These are phyloP conservation scores for Ascosphaera apis DNA, from an alignment of 2,329 filamentous ascomycete genomes.

Conservation along the genomic window DNA sequence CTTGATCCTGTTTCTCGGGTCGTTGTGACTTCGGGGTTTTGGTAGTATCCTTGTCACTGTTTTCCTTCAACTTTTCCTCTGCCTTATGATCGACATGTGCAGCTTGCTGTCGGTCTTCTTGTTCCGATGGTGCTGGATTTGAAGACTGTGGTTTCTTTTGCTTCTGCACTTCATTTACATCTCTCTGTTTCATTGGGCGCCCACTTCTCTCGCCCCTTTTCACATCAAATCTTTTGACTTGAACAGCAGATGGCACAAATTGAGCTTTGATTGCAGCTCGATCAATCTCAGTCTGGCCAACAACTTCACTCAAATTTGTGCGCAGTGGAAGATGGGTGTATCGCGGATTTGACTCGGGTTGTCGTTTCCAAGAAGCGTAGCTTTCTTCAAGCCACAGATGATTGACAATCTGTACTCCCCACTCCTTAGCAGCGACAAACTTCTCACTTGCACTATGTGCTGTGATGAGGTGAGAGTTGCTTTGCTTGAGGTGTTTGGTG, in stretches of 20 bases:
- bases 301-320: conserved; percentile 80
- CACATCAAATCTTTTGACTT: background rate
- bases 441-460: conserved; percentile 81
- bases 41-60: conserved; percentile 12
- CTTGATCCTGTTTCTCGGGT: conserved; percentile 40
- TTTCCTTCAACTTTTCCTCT: too few species aligned
- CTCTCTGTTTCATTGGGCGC: background rate
- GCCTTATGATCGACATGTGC: conserved; percentile 11
- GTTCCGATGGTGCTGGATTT: conserved; percentile 4
- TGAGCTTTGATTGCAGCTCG: conserved; percentile 46
- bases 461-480: conserved; percentile 89
- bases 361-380: conserved; percentile 67
- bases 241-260: conserved; percentile 25
- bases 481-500: conserved; percentile 83
- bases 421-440: conserved; percentile 74
- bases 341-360: conserved; percentile 45
- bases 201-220: background rate
- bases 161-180: conserved; percentile 1
- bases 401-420: conserved; percentile 75
- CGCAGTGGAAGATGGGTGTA: conserved; percentile 73
- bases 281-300: conserved; percentile 71
- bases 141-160: conserved; percentile 1
- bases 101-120: conserved; percentile 10
- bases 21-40: conserved; percentile 32
- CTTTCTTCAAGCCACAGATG: conserved; percentile 96